Base-by-base conservation (phyloP, 106 monocot species). In the Dioscorea alata region DNA sequence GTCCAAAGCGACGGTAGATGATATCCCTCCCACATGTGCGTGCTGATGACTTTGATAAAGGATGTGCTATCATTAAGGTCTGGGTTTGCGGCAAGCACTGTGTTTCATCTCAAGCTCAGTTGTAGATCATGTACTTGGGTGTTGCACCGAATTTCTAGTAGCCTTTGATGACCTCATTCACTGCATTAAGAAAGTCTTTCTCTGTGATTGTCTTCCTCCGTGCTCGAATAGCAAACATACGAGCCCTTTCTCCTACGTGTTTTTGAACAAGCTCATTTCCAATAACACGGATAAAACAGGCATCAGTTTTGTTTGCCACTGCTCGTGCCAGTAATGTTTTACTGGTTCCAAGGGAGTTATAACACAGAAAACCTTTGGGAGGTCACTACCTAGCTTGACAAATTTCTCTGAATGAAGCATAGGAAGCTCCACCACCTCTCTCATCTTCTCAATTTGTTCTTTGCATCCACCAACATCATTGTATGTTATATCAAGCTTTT, bases 391-490 rank as follows among this genome's bases (percentile, higher is more conserved):
- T 58, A 97, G 86, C 80, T 92, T 92, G 49, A 97, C 97, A 89
- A 97, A 97, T 78, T 97, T 97, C 81, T 97, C 97, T 35, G 97
- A 92, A 81, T 97, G 97, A 72, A 97, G 89, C 97, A 97, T 97
- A 22, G 97, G 97, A 54, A 97, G 89, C 75, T 95, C 94, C 14
- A 95, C 94, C 59, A 95, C 94, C 77, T 97, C 97, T 48, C 97
- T 75, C 97, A 97, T 97, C 64, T 97, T 97, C 63, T 97, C 97
- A 67, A 97, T 97, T 68, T 97, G 97, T 32, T 97, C 97, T 75
- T 92, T 97, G 66, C 97, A 99, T 14, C 97, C 97, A 61, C 97
- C 97, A 63, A 99, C 97, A 81, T 99, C 97, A 74, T 99, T 99
- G 66, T 99, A 99, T 50, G 97, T 99, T 20, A 99, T 89, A 75